Evolutionary conservation across 306 rosid species (phyloP), one percentile per base, ranked within the genome.

Genomic region (Betula pendula): DNA sequence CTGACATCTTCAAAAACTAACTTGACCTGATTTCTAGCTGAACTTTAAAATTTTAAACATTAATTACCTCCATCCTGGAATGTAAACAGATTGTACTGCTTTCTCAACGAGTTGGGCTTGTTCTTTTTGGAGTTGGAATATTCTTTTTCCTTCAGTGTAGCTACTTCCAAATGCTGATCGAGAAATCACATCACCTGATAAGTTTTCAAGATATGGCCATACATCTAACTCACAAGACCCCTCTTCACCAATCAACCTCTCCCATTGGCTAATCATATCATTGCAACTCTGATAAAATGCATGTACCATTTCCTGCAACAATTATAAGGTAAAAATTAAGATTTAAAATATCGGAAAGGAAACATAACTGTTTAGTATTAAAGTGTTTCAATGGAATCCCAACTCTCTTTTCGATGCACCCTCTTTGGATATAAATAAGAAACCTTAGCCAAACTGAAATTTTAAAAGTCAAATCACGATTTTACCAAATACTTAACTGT

Each of bases 1-100:
- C n/a, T n/a, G n/a, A n/a, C n/a, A n/a, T n/a, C n/a, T n/a, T n/a
- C n/a, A n/a, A n/a, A 38, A 5, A 38, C 40, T 35, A 35, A 35
- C 42, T 38, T 38, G 42, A 38, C 42, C 1, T 38, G 42, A 38
- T 38, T 38, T 38, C 42, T 5, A 5, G 42, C 6, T 38, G 22
- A 38, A 3, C 6, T 66, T 35, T 12, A 78, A n/a, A 65, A 0
- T 8, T 51, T 50, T 49, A n/a, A 11, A 19, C 1, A 22, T 60
- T 60, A 87, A 22, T 60, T 60, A 87, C 91, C 86, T 72, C 89
- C 84, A 85, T 42, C 85, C 82, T 1, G 85, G 87, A 60, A 85
- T 71, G 75, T 77, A 70, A 35, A 81, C 79, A 22, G 49, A 5
- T 1, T 38, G 75, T 0, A 31, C 0, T 4, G 47, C 0, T 65